Conservation (phyloP, 305 asterid species). For the Fraxinus latifolia region DNA sequence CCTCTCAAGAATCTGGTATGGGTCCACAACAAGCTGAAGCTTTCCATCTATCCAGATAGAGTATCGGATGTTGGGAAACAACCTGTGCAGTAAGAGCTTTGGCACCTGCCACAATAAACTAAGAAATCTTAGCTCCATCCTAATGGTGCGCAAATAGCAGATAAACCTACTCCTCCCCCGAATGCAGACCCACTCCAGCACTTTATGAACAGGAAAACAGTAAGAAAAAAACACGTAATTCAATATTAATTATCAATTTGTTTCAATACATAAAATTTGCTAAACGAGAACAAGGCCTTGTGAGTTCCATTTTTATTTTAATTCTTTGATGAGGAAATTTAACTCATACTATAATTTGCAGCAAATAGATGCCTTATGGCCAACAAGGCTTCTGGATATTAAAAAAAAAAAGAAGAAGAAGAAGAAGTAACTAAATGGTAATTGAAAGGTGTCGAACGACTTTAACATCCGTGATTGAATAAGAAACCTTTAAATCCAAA, state of each 20-base stretch:
- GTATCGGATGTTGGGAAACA: constrained; percentile 79
- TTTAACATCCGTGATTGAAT: constrained; percentile 6
- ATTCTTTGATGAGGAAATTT: constrained; percentile 10
- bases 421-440: constrained; percentile 16
- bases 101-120: constrained; percentile 62
- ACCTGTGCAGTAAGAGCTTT: constrained; percentile 88
- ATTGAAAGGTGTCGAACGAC: not conserved
- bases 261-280: not conserved
- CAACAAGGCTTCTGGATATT: constrained; percentile 19
- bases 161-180: not conserved
- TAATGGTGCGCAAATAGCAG: not conserved
- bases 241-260: not conserved
- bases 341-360: constrained; percentile 15
- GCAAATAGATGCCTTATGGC: constrained; percentile 6
- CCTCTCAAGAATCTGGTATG: constrained; percentile 96
- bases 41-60: constrained; percentile 98
- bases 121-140: not conserved
- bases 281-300: not conserved
- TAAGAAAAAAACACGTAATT: not conserved
- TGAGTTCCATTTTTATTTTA: not conserved
- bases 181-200: not conserved
- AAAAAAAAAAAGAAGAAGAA: not conserved
- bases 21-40: constrained; percentile 89
- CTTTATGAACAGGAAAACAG: not conserved
- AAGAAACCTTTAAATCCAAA: constrained; percentile 6